Conservation (phyloP, 2,329 filamentous ascomycete genomes). For the Ampelomyces quisqualis region DNA sequence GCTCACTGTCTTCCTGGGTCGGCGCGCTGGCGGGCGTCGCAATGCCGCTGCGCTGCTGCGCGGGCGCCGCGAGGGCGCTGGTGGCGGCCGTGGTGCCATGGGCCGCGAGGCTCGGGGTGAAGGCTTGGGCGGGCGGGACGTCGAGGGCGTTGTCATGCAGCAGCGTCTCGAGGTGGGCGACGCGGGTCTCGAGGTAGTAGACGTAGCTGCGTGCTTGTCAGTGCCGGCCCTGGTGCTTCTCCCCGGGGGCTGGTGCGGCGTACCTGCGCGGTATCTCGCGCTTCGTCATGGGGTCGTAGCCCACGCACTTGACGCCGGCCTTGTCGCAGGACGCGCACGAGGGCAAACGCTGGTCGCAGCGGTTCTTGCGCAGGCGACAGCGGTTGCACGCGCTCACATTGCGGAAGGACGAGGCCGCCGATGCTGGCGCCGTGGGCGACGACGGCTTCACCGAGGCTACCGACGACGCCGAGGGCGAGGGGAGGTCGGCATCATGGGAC, state of each 20-base stretch:
- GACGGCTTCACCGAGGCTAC: slow-evolving; percentile 29
- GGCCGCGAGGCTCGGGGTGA: slow-evolving; percentile 51
- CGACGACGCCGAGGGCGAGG: slow-evolving; percentile 31
- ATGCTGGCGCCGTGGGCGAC: slow-evolving; percentile 32
- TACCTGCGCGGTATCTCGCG: slow-evolving; percentile 81
- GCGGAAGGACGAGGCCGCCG: slow-evolving; percentile 44
- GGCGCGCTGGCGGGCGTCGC: slow-evolving; percentile 16
- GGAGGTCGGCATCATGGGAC: slow-evolving; percentile 36
- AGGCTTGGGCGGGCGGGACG: slow-evolving; percentile 56
- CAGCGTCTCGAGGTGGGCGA: slow-evolving; percentile 78
- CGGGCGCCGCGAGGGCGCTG: slow-evolving; percentile 9
- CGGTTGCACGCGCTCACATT: slow-evolving; percentile 84
- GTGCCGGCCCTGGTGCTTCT: slow-evolving; percentile 4
- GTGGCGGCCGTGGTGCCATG: slow-evolving; percentile 32
- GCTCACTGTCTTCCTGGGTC: slow-evolving; percentile 46
- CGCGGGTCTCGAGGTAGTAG: slow-evolving; percentile 86
- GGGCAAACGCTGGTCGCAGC: slow-evolving; percentile 89
- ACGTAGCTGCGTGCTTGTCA: slow-evolving; percentile 66
- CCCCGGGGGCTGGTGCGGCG: background rate
- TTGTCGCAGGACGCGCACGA: slow-evolving; percentile 92
- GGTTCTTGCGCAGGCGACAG: slow-evolving; percentile 87
- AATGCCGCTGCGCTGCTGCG: slow-evolving; percentile 27
- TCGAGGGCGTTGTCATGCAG: slow-evolving; percentile 67
- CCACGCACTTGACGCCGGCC: slow-evolving; percentile 86
- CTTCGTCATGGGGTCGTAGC: slow-evolving; percentile 95